phyloP scores from a whole-genome alignment of 2,329 filamentous ascomycete species.

The Fusarium nematophilum region DNA sequence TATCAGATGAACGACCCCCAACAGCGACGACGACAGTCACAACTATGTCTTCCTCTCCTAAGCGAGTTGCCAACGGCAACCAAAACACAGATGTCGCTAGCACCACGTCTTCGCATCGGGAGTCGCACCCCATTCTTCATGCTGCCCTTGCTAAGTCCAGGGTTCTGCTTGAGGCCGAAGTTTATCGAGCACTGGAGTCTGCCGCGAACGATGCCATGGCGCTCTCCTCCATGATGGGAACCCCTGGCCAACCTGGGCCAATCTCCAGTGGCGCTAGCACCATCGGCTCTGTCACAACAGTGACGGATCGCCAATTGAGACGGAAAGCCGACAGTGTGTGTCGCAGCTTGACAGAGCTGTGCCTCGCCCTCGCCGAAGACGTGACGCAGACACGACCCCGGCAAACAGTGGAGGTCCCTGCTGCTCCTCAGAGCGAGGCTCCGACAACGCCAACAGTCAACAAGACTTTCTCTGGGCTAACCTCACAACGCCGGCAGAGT shows the following conservation, averaged over 20 bases:
- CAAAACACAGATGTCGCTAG: slow-evolving; percentile 52
- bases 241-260: slow-evolving; percentile 73
- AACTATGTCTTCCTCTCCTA: slow-evolving; percentile 90
- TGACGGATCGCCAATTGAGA: slow-evolving; percentile 85
- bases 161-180: slow-evolving; percentile 72
- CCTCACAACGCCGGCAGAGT: slow-evolving; percentile 56
- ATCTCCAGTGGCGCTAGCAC: slow-evolving; percentile 75
- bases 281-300: slow-evolving; percentile 63
- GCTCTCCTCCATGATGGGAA: slow-evolving; percentile 82
- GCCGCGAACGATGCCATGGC: slow-evolving; percentile 84
- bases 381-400: slow-evolving; percentile 50
- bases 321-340: slow-evolving; percentile 95
- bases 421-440: slow-evolving; percentile 29
- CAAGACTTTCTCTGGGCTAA: slow-evolving; percentile 53
- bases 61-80: slow-evolving; percentile 59
- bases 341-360: slow-evolving; percentile 91
- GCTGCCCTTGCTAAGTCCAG: slow-evolving; percentile 85
- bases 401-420: slow-evolving; percentile 25
- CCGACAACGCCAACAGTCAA: slow-evolving; percentile 59
- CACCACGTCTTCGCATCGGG: slow-evolving; percentile 59
- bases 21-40: slow-evolving; percentile 94
- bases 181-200: slow-evolving; percentile 83
- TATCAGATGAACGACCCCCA: slow-evolving; percentile 82
- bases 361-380: slow-evolving; percentile 81
- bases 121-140: slow-evolving; percentile 81